Base-by-base conservation (phyloP, 805 yeast species). In the Priceomyces fermenticarens region DNA sequence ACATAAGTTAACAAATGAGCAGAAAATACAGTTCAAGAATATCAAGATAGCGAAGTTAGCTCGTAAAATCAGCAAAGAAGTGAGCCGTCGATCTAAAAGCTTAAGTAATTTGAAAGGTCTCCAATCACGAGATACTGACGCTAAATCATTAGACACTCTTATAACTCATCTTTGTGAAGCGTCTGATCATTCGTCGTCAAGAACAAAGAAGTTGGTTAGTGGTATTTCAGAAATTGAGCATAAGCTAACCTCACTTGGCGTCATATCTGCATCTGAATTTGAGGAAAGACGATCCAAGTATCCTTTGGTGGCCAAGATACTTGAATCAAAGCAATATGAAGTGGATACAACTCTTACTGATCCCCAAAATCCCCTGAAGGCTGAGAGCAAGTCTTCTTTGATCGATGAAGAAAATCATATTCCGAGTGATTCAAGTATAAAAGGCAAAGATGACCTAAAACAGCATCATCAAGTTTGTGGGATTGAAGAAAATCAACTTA, bases 1-100 rank as follows among this genome's bases (percentile, higher is more conserved):
- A 40, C 45, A 46, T 20, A 61, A 63, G 32, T 47, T 70, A 34
- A 49, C 64, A 8, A 50, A 61, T 10, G 75, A 70, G 47, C 73
- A 69, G 50, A 57, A 56, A 42, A 58, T 70, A 32, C 75, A 70
- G 49, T 58, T 56, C 43, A 65, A 65, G 41, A 70, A 70, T 47
- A 62, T 68, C 17, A 56, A 54, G 30, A 56, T 68, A 10, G 62
- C 65, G 13, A 66, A 66, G 44, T 45, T 54, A 32, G 54, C 61
- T 12, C 53, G 43, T 38, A 46, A 41, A 27, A 46, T 57, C 31
- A 54, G 51, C 29, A 52, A 48, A 36, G 44, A 29, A n/a, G 42
- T 58, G 3, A 9, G 31, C 4, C 35, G 32, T n/a, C 39, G 41
- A 14, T 40, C 39, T 3, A 46, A 51, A 28, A 45, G 41, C 27